These are phyloP conservation scores for Zygosaccharomyces kombuchaensis DNA, from an alignment of 805 yeast genomes.

Conservation along the genomic window DNA sequence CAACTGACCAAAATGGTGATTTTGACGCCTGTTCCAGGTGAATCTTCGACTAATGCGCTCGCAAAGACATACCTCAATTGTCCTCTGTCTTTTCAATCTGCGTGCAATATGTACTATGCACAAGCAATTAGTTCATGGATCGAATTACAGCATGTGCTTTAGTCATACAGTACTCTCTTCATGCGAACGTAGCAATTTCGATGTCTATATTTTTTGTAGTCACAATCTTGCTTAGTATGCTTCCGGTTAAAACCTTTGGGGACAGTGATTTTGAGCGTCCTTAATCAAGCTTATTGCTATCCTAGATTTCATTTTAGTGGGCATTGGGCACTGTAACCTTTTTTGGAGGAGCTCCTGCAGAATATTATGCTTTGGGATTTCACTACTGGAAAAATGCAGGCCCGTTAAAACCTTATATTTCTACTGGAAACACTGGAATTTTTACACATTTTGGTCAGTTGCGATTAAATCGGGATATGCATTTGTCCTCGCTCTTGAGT, in stretches of 20 bases:
- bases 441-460: slow-evolving; percentile 48
- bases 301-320: slow-evolving; percentile 54
- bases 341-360: slow-evolving; percentile 61
- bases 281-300: slow-evolving; percentile 62
- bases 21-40: slow-evolving; percentile 39
- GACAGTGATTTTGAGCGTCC: slow-evolving; percentile 66
- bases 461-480: slow-evolving; percentile 22
- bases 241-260: slow-evolving; percentile 34
- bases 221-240: slow-evolving; percentile 11
- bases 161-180: slow-evolving; percentile 6
- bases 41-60: slow-evolving; percentile 36
- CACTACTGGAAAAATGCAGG: slow-evolving; percentile 59
- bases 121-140: slow-evolving; percentile 40
- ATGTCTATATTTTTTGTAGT: slow-evolving; percentile 19
- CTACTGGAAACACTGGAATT: slow-evolving; percentile 41
- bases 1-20: slow-evolving; percentile 39
- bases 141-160: slow-evolving; percentile 38
- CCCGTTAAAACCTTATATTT: slow-evolving; percentile 37
- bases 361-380: slow-evolving; percentile 49
- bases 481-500: slow-evolving; percentile 7
- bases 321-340: slow-evolving; percentile 55
- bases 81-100: slow-evolving; percentile 36
- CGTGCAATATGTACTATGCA: slow-evolving; percentile 38
- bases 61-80: slow-evolving; percentile 38
- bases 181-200: slow-evolving; percentile 7